These are phyloP conservation scores for Dipsacomyces acuminosporus DNA, from an alignment of 371 early-diverging fungal species.

Conservation along the genomic window DNA sequence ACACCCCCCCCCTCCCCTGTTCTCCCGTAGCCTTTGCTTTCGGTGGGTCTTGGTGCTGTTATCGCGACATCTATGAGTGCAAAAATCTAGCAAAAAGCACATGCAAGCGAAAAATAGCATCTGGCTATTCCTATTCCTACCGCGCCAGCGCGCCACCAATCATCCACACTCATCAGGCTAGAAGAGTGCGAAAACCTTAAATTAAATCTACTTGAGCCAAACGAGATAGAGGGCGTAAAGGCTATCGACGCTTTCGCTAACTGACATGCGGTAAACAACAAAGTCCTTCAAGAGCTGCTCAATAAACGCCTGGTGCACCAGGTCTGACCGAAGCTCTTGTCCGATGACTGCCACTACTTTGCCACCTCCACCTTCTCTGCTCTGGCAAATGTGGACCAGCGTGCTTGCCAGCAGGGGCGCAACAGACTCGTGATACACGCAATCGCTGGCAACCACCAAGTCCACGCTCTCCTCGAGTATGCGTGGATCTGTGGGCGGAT, in stretches of 20 bases:
- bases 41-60: no score
- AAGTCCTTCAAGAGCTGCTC: slow-evolving; percentile 18
- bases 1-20: no score
- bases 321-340: slow-evolving; percentile 41
- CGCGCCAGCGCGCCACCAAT: no score
- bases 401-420: slow-evolving; percentile 28
- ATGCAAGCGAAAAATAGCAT: no score
- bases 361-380: slow-evolving; percentile 4
- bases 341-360: slow-evolving; percentile 23
- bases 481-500: slow-evolving; percentile 16
- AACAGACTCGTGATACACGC: slow-evolving; percentile 36
- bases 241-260: slow-evolving; percentile 8
- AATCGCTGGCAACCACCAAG: slow-evolving; percentile 36
- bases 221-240: slow-evolving; percentile 21
- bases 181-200: no score
- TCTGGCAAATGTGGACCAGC: slow-evolving; percentile 17
- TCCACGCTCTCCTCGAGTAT: slow-evolving; percentile 16
- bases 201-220: slow-evolving; percentile 11
- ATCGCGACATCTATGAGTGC: no score
- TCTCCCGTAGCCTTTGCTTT: no score
- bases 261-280: slow-evolving; percentile 23
- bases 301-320: slow-evolving; percentile 36
- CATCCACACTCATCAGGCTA: no score
- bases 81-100: no score
- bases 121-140: no score